Base-by-base conservation (phyloP, 805 yeast genomes). In the Metschnikowia colocasiae region DNA sequence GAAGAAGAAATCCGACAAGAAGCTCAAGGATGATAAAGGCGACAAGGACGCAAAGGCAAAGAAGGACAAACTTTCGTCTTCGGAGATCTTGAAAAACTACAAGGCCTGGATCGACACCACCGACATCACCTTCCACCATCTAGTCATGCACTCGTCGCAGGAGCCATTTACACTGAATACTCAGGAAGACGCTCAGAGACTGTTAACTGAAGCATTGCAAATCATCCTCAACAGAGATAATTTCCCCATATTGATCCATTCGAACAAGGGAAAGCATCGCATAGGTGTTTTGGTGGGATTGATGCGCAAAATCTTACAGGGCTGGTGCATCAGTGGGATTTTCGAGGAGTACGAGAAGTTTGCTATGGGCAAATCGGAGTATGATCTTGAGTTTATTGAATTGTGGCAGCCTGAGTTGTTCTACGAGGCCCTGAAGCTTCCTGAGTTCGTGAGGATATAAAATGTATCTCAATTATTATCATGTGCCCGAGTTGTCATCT, bases 201-300 rank as follows among this genome's bases (percentile, higher is more conserved):
- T 83, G 2, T 75, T 90, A 48, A 71, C 79, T 36, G 61, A 66
- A 19, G 83, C 87, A 1, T 67, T 86, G 35, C 71, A 77, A 47
- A 58, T 85, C 31, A 71, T 86, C 41, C 61, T 82, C 27, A 78
- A 85, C 57, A 73, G 73, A 40, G 80, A 82, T 12, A 90, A 90
- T 62, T 88, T 85, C 61, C 99, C 99, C 1, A 81, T 92, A 10
- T 71, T 92, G 47, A 79, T 92, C 10, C 98, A 94, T 63, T 89
- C 97, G 3, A 89, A 94, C 65, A 92, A 92, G 69, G 99, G 99
- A n/a, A 94, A 94, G 64, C 99, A 92, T 63, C 68, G 99, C 36
- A 91, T 89, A 2, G 98, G 98, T 0, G 91, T 94, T 1, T 72
- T 91, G 35, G 95, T 91, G n/a, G 99, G 97, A 0, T 75, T 89